A percentile compares a stretch with the other conserved stretches of the same genome.
These are phyloP conservation scores for Russula brevipes DNA, from an alignment of 768 basidiomycete genomes.

Conservation along the genomic window DNA sequence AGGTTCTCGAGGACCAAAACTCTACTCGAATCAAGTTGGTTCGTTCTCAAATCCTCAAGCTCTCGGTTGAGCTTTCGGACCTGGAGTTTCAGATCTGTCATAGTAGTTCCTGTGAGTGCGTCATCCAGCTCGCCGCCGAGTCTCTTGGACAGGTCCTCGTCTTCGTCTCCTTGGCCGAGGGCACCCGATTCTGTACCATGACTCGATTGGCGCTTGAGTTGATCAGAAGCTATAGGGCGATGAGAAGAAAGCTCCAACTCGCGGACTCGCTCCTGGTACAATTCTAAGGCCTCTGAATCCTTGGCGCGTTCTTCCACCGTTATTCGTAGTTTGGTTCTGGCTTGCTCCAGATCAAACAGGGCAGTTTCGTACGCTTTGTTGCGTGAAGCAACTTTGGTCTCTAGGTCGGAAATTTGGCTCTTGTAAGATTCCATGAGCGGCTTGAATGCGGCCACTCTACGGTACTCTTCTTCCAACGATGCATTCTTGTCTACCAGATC, in stretches of 20 bases:
- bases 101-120: slow-evolving; percentile 75
- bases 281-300: slow-evolving; percentile 78
- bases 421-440: slow-evolving; percentile 92
- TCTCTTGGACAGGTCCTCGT: slow-evolving; percentile 51
- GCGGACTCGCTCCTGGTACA: slow-evolving; percentile 85
- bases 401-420: slow-evolving; percentile 75
- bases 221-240: slow-evolving; percentile 38
- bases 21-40: slow-evolving; percentile 70
- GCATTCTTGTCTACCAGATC: slow-evolving; percentile 88
- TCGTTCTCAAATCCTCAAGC: slow-evolving; percentile 65
- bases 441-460: slow-evolving; percentile 79
- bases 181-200: slow-evolving; percentile 35
- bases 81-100: slow-evolving; percentile 88
- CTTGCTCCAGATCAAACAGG: slow-evolving; percentile 73
- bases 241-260: slow-evolving; percentile 76
- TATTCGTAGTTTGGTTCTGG: slow-evolving; percentile 62
- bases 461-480: slow-evolving; percentile 86
- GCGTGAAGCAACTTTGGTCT: slow-evolving; percentile 59
- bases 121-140: slow-evolving; percentile 86
- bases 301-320: slow-evolving; percentile 62
- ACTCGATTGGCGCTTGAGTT: slow-evolving; percentile 38
- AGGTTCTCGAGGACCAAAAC: slow-evolving; percentile 86
- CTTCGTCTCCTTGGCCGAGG: slow-evolving; percentile 33
- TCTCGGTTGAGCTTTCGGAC: slow-evolving; percentile 79
- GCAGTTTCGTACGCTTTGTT: slow-evolving; percentile 68